A percentile compares a stretch with the other conserved stretches of the same genome.
Evolutionary conservation across 805 yeast species (phyloP).

Genomic region (Myxozyma geophila): DNA sequence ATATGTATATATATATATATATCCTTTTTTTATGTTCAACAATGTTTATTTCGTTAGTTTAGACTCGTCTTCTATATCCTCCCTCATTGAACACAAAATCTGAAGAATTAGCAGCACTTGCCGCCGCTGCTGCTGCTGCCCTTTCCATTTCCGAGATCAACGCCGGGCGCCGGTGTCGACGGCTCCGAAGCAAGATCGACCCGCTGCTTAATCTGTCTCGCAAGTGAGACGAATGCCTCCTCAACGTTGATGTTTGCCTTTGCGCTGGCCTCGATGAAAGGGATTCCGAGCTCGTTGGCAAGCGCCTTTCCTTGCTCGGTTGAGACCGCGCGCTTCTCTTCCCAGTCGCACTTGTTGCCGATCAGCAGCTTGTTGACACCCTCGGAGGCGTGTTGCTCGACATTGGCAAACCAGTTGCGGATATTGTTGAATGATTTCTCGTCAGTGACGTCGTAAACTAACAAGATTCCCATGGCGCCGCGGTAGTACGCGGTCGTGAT

Average conservation of each 20-base stretch:
- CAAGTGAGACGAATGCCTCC: conserved; percentile 86
- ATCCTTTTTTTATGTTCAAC: too few relatives aligned
- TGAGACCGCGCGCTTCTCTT: conserved; percentile 74
- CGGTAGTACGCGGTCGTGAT: conserved; percentile 97
- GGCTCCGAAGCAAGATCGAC: conserved; percentile 56
- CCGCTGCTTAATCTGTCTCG: conserved; percentile 50
- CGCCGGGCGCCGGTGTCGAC: conserved; percentile 38
- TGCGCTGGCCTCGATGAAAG: conserved; percentile 95
- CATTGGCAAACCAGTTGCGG: conserved; percentile 94
- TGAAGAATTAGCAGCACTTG: conserved; percentile 43
- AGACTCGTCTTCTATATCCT: too few relatives aligned
- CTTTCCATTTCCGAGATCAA: conserved; percentile 41
- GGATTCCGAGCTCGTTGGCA: conserved; percentile 83
- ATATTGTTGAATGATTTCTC: conserved; percentile 91
- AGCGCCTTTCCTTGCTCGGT: conserved; percentile 88
- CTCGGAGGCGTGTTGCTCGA: conserved; percentile 94
- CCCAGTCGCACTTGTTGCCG: conserved; percentile 92
- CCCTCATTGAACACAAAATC: too few relatives aligned
- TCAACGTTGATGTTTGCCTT: conserved; percentile 91
- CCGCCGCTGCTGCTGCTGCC: conserved; percentile 38
- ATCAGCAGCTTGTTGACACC: conserved; percentile 93
- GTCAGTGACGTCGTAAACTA: conserved; percentile 97
- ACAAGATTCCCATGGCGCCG: conserved; percentile 97
- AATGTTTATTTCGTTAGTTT: too few relatives aligned
- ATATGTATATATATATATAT: too few relatives aligned